Conservation (phyloP, 345 rosid genomes). For the Citrus glauca region DNA sequence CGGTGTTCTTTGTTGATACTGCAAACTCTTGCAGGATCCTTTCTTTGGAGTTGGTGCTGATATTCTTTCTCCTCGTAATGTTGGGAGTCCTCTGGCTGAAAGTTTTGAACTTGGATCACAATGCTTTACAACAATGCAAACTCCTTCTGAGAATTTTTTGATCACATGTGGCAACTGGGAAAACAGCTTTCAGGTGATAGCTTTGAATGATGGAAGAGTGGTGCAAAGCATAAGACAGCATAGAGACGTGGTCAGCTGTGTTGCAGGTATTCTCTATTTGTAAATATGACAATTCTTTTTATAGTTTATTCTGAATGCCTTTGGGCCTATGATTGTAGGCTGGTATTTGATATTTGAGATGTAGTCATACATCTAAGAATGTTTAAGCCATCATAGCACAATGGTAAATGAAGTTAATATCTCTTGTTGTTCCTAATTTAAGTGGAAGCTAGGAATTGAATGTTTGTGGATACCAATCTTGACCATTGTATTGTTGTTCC, state of each 20-base stretch:
- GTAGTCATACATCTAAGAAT: neutral
- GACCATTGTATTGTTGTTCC: neutral
- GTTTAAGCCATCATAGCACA: neutral
- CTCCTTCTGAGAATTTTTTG: constrained; percentile 70
- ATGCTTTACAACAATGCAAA: constrained; percentile 71
- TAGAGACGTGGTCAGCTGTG: constrained; percentile 95
- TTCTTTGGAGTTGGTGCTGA: constrained; percentile 93
- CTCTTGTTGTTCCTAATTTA: neutral
- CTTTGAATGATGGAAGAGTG: constrained; percentile 84
- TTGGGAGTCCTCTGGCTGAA: constrained; percentile 83
- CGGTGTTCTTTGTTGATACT: constrained; percentile 1
- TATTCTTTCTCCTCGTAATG: constrained; percentile 78
- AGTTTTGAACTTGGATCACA: constrained; percentile 80
- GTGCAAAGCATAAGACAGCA: constrained; percentile 96
- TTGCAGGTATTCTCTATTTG: constrained; percentile 63
- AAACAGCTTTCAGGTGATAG: constrained; percentile 87
- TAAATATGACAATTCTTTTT: neutral
- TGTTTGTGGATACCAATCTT: neutral
- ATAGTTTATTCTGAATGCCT: neutral
- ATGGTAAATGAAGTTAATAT: neutral
- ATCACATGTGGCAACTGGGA: constrained; percentile 98
- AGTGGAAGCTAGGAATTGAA: neutral
- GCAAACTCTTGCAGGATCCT: constrained; percentile 66
- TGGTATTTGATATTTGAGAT: neutral
- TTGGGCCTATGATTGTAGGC: neutral